A percentile compares a stretch with the other conserved stretches of the same genome.
phyloP scores from a whole-genome alignment of 768 basidiomycete genomes.

The Boletus sp. region DNA sequence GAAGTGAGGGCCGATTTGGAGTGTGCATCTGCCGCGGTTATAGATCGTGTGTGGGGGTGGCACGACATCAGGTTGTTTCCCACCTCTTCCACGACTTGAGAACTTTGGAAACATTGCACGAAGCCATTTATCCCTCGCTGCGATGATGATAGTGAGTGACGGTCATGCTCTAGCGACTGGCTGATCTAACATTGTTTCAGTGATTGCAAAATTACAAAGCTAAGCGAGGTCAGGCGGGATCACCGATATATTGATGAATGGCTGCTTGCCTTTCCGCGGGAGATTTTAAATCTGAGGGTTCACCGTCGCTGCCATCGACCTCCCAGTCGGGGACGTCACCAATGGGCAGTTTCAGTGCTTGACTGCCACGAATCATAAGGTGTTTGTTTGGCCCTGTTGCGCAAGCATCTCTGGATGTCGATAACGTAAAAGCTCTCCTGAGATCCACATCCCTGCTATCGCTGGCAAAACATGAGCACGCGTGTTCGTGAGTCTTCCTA shows the following conservation, averaged over 20 bases:
- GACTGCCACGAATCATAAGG: conserved; percentile 27
- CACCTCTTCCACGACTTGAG: conserved; percentile 60
- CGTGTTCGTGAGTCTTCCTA: conserved; percentile 57
- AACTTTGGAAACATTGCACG: conserved; percentile 66
- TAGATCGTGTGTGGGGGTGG: conserved; percentile 69
- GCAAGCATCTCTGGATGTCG: neutral
- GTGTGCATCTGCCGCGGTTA: conserved; percentile 62
- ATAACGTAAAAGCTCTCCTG: conserved; percentile 8
- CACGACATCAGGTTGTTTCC: conserved; percentile 49
- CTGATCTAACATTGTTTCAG: conserved; percentile 60
- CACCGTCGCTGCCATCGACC: conserved; percentile 42
- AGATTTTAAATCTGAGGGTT: conserved; percentile 40
- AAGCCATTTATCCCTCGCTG: conserved; percentile 75
- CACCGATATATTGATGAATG: neutral
- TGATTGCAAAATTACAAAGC: conserved; percentile 63
- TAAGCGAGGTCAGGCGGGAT: conserved; percentile 28
- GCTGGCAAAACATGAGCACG: conserved; percentile 36
- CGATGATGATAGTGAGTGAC: conserved; percentile 14
- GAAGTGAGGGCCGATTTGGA: conserved; percentile 73
- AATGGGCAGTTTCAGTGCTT: conserved; percentile 47
- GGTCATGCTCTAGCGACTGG: conserved; percentile 10
- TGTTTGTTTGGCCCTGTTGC: conserved; percentile 30
- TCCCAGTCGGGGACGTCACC: conserved; percentile 65
- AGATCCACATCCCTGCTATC: neutral
- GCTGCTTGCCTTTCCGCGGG: conserved; percentile 55